These are phyloP conservation scores for Podochytrium sp. DNA, from an alignment of 192 early-diverging fungal species.

Conservation along the genomic window DNA sequence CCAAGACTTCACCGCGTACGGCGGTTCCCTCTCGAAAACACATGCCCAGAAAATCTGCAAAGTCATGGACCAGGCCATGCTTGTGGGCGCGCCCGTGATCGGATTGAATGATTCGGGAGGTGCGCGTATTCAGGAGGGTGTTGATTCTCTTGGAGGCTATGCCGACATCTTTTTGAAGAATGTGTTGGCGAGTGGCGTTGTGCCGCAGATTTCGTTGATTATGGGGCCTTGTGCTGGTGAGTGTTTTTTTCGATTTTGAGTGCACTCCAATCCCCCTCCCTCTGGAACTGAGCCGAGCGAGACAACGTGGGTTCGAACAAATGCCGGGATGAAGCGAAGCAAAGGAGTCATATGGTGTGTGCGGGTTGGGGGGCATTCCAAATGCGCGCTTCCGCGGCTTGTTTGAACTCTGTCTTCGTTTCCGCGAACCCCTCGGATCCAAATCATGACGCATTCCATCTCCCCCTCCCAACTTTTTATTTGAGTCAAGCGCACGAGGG, in stretches of 20 bases:
- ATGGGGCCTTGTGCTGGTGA: constrained; percentile 97
- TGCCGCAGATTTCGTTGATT: constrained; percentile 94
- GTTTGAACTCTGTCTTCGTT: not conserved
- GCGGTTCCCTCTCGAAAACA: constrained; percentile 85
- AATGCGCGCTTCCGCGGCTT: too few species aligned
- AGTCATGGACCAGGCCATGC: constrained; percentile 88
- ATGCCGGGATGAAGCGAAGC: too few species aligned
- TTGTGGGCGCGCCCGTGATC: constrained; percentile 92
- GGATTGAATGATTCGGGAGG: constrained; percentile 97
- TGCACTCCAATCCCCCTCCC: not conserved
- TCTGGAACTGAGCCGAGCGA: too few species aligned
- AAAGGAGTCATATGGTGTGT: too few species aligned
- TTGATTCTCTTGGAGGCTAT: constrained; percentile 93
- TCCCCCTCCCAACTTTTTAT: too few species aligned
- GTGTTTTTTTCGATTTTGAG: not conserved
- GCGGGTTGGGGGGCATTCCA: too few species aligned
- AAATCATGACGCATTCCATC: too few species aligned
- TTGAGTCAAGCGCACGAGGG: too few species aligned
- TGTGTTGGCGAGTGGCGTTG: constrained; percentile 88
- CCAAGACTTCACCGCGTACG: constrained; percentile 94
- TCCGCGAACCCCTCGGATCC: too few species aligned
- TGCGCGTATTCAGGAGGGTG: constrained; percentile 97
- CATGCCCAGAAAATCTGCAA: constrained; percentile 78
- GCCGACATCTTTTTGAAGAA: constrained; percentile 96
- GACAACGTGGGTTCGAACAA: too few species aligned